Percentiles rank a stretch among this genome's conserved stretches.
These are phyloP conservation scores for Fusarium stilboides DNA, from an alignment of 2,329 filamentous ascomycete genomes.

Conservation along the genomic window DNA sequence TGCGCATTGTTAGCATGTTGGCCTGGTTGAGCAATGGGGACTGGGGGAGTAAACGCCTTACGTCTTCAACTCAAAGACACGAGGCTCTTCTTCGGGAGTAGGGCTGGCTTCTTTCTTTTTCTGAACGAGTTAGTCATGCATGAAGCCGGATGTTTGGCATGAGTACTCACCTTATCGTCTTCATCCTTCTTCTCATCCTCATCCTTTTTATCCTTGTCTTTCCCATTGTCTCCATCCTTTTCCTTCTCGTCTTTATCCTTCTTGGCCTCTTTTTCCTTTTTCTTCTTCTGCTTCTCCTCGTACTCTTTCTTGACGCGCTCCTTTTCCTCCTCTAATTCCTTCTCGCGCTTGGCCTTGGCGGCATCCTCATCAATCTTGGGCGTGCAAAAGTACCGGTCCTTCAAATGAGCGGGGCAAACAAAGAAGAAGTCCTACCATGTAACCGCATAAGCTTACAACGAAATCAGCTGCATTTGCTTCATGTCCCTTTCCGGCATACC, in stretches of 20 bases:
- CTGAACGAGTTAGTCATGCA: neutral
- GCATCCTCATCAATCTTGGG: constrained; percentile 80
- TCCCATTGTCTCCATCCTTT: constrained; percentile 57
- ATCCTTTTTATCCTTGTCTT: constrained; percentile 53
- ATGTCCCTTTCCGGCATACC: constrained; percentile 63
- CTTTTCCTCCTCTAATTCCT: constrained; percentile 75
- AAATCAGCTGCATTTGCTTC: constrained; percentile 21
- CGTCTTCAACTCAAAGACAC: constrained; percentile 89
- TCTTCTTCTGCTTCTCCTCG: constrained; percentile 78
- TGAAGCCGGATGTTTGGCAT: neutral
- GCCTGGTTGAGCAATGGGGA: rapidly evolving
- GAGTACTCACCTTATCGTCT: constrained; percentile 27
- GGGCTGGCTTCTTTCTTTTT: constrained; percentile 42
- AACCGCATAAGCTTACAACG: constrained; percentile 25
- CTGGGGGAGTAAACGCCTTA: constrained; percentile 53
- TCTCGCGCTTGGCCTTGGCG: constrained; percentile 72
- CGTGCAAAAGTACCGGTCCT: constrained; percentile 84
- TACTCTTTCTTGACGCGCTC: constrained; percentile 82
- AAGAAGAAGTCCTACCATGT: constrained; percentile 84
- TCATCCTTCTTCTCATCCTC: constrained; percentile 48
- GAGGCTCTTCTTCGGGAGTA: constrained; percentile 71
- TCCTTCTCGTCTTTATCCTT: constrained; percentile 62
- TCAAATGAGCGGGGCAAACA: constrained; percentile 85
- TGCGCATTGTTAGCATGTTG: constrained; percentile 53
- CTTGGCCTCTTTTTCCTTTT: constrained; percentile 73